A percentile compares a stretch with the other conserved stretches of the same genome.
These are phyloP conservation scores for Helminthosporium solani DNA, from an alignment of 2,329 filamentous ascomycete genomes.

Conservation along the genomic window DNA sequence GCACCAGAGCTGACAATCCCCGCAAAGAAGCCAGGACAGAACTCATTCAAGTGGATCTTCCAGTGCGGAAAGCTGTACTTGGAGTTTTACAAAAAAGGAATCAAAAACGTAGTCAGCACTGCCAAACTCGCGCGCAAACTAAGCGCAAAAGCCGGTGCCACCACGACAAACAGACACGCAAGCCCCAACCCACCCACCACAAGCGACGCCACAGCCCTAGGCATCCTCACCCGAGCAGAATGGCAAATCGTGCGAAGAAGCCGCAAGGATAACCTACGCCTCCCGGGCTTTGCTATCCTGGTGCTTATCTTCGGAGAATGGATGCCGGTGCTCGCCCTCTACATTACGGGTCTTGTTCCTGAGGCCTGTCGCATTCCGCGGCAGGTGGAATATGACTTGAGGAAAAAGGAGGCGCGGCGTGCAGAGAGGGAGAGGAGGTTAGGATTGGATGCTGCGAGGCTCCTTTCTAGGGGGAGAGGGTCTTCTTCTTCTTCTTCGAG, in stretches of 20 bases:
- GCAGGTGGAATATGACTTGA: conserved; percentile 64
- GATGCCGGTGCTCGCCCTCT: conserved; percentile 75
- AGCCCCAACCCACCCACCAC: no score
- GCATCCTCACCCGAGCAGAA: conserved; percentile 60
- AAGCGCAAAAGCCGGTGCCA: conserved; percentile 9
- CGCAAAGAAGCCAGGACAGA: conserved; percentile 49
- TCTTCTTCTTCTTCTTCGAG: no score
- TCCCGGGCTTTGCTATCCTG: conserved; percentile 76
- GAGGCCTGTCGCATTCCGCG: conserved; percentile 78
- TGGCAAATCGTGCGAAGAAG: conserved; percentile 71
- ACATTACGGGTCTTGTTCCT: conserved; percentile 71
- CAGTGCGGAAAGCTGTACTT: conserved; percentile 72
- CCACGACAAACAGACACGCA: no score
- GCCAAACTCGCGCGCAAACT: conserved; percentile 48
- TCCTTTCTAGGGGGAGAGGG: no score
- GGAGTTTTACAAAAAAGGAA: conserved; percentile 82
- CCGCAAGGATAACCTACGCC: conserved; percentile 69
- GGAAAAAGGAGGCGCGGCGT: conserved; percentile 49
- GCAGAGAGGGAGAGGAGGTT: conserved; percentile 19
- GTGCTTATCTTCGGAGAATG: conserved; percentile 82
- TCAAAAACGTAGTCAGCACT: conserved; percentile 74
- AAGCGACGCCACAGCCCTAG: not conserved
- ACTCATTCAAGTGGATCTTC: conserved; percentile 57
- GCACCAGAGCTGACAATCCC: conserved; percentile 70
- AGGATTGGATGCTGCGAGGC: conserved; percentile 16